Conservation (phyloP, 2,329 filamentous ascomycete genomes). For the Pyricularia grisea region DNA sequence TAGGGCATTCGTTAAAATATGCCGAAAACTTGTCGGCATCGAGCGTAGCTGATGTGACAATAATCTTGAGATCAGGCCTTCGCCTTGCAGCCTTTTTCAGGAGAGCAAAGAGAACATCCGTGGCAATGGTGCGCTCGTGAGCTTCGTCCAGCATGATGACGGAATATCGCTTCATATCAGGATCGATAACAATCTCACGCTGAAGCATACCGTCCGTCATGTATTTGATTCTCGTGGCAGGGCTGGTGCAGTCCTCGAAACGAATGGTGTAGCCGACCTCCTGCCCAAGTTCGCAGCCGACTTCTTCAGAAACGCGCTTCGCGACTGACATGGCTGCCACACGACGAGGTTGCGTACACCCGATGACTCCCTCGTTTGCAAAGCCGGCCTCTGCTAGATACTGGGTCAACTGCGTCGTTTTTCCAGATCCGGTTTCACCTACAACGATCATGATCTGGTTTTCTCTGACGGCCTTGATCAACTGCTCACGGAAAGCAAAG, state of each 20-base stretch:
- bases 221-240: conserved; percentile 92
- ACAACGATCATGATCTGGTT: conserved; percentile 95
- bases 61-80: conserved; percentile 81
- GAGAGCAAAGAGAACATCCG: conserved; percentile 88
- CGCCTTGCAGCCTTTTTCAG: conserved; percentile 88
- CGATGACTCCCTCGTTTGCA: conserved; percentile 78
- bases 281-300: conserved; percentile 80
- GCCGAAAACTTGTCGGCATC: conserved; percentile 96
- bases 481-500: conserved; percentile 75
- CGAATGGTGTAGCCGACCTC: conserved; percentile 97
- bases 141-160: conserved; percentile 98
- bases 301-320: conserved; percentile 92
- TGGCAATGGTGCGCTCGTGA: conserved; percentile 93
- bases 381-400: conserved; percentile 92
- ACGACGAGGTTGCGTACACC: conserved; percentile 93
- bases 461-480: conserved; percentile 76
- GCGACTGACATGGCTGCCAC: conserved; percentile 97
- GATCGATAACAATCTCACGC: conserved; percentile 87
- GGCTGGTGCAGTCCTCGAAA: conserved; percentile 88
- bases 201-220: conserved; percentile 99
- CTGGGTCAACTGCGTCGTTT: conserved; percentile 93
- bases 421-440: conserved; percentile 93
- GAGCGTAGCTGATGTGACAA: conserved; percentile 91
- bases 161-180: conserved; percentile 80
- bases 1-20: conserved; percentile 93